Evolutionary conservation across 2,329 filamentous ascomycete species (phyloP), one percentile per base, ranked within the genome.

Genomic region (Penicillium sp.): DNA sequence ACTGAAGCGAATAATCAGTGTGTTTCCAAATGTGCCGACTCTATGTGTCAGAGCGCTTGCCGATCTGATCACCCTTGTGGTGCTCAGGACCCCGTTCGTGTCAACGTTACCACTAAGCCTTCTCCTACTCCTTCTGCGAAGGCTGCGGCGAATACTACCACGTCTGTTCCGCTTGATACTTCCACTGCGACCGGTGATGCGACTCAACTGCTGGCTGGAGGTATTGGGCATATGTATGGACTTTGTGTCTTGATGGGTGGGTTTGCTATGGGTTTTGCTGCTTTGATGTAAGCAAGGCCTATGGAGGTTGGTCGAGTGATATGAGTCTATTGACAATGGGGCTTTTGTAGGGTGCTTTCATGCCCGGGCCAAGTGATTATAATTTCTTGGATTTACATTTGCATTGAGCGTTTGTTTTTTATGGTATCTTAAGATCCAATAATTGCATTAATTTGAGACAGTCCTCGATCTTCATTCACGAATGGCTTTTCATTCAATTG

Each of bases 51-150:
- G 43, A 70, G 73, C 53, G 65, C 72, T 35, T 88, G 85, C 72
- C 78, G 81, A 27, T 65, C 75, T 23, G 68, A 84, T 47, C 77
- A 87, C 67, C 85, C 83, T 4, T 88, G 85, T 68, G 85, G 85
- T 64, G 85, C 85, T n/a, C 80, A 84, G 67, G 73, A 80, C 58
- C 85, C 85, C 4, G 80, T 71, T 53, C 76, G 75, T 33, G 77
- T 80, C 57, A 88, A 87, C 69, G 74, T 77, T n/a, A 80, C 80
- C 23, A 75, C 80, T 16, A 69, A 75, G 37, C 23, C 33, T 27
- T 42, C 48, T 11, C 16, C 45, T 50, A 42, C 33, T 9, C 73
- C 72, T 10, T 64, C 71, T 27, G 57, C 71, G 47, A 69, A 73
- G 27, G 70, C 81, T 4, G 81, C 79, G 56, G 78, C 72, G 10